Evolutionary conservation across 495 filamentous ascomycete species (phyloP), one percentile per base, ranked within the genome.

Genomic region (Geoglossum glabrum): DNA sequence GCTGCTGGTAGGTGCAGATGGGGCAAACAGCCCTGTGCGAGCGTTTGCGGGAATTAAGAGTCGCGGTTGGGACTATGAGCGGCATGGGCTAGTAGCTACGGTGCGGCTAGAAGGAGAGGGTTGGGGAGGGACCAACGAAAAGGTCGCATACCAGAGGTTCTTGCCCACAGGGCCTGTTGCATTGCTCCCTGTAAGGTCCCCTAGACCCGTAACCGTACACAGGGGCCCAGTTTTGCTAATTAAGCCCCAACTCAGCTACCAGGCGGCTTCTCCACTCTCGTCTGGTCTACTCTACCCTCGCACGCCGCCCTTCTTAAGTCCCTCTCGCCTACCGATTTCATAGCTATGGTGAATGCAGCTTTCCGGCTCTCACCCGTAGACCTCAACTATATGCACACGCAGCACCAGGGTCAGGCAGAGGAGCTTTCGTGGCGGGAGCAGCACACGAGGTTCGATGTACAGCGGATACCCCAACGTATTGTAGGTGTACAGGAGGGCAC

Each of bases 121-220:
- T 9, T 76, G 75, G 73, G 72, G 72, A 34, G 73, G 70, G n/a
- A 67, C 73, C 7, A 74, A 72, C 25, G 69, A 65, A 57, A 85
- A 84, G 61, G 86, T 79, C 52, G 92, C 92, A 28, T 99, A 94
- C 68, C 92, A 99, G 72, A 79, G 92, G 34, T 99, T 99, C 70
- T 76, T 99, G 21, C 92, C 92, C 1, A 84, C 86, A 0, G 92
- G 92, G 0, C 90, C 92, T 0, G 79, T 97, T 49, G 92, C 92
- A 6, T 78, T 97, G 62, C 77, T 99, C 1, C 90, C 92, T 9
- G 54, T 57, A 31, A 43, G 25, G 4, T n/a, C 40, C 54, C 54
- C 6, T 5, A 55, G 15, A 1, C 54, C 17, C 6, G 33, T 11
- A 28, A 19, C 3, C 0, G n/a, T 19, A 43, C 11, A n/a, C 13